These are phyloP conservation scores for Paralagenidium karlingii DNA, from an alignment of 352 stramenopile genomes.

Conservation along the genomic window DNA sequence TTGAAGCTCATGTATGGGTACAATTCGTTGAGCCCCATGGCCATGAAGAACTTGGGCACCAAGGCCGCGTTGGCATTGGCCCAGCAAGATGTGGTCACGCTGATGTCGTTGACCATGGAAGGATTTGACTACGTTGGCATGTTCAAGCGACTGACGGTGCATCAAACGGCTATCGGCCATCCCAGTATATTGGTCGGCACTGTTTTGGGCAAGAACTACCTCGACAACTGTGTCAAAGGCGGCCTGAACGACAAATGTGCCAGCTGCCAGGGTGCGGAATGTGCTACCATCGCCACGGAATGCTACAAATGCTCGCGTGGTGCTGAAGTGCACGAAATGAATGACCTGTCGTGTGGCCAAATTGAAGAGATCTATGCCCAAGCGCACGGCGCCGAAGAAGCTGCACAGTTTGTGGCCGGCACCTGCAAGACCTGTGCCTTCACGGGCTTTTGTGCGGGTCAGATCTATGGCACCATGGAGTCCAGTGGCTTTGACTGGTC, in stretches of 20 bases:
- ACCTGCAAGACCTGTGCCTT: conserved; percentile 31
- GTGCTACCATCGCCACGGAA: no score
- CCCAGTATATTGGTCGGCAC: conserved; percentile 53
- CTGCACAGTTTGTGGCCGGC: conserved; percentile 13
- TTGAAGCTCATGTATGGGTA: conserved; percentile 44
- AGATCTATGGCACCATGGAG: conserved; percentile 38
- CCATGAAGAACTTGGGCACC: conserved; percentile 12
- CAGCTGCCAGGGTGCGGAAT: conserved; percentile 11
- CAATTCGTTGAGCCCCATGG: conserved; percentile 57
- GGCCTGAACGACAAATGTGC: conserved; percentile 6
- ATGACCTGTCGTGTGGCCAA: conserved; percentile 24
- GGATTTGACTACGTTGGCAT: conserved; percentile 68
- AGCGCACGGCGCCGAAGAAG: conserved; percentile 21
- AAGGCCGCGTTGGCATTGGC: conserved; percentile 15
- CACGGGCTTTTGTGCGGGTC: conserved; percentile 39
- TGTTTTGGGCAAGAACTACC: conserved; percentile 37
- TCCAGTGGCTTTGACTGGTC: conserved; percentile 48
- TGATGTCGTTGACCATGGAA: conserved; percentile 26
- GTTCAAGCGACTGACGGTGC: conserved; percentile 37
- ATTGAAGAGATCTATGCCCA: conserved; percentile 28
- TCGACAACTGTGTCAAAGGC: no score
- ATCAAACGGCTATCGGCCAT: conserved; percentile 57
- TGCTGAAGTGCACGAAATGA: conserved; percentile 19
- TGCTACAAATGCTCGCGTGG: conserved; percentile 26
- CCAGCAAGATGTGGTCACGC: conserved; percentile 21